Conservation (phyloP, 331 rosid genomes). For the Rosa hybrid region DNA sequence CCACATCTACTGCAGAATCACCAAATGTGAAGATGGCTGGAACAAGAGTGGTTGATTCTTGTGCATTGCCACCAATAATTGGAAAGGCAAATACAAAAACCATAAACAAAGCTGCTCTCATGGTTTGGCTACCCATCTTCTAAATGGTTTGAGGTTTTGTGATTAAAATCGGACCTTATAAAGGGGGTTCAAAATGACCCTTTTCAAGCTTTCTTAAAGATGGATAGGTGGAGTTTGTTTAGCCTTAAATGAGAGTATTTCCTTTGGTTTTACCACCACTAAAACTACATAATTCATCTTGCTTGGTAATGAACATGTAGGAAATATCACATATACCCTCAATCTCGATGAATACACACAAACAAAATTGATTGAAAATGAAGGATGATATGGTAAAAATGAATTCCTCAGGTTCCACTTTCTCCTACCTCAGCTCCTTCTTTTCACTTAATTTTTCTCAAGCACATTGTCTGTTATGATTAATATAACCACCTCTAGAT, state of each 20-base stretch:
- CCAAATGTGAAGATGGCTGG: constrained; percentile 86
- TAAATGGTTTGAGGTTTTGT: constrained; percentile 16
- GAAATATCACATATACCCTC: background rate
- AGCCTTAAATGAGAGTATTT: constrained; percentile 51
- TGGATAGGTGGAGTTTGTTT: constrained; percentile 59
- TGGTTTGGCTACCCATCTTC: constrained; percentile 36
- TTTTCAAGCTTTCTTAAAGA: constrained; percentile 31
- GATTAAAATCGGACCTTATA: constrained; percentile 32
- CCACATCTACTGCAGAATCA: constrained; percentile 85
- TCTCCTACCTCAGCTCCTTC: background rate
- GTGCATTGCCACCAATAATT: constrained; percentile 46
- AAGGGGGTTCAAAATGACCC: constrained; percentile 28
- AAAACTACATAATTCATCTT: background rate
- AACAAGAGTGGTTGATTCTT: constrained; percentile 61
- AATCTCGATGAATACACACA: no score
- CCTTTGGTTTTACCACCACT: constrained; percentile 27
- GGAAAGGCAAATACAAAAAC: constrained; percentile 38
- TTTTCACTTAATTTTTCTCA: background rate
- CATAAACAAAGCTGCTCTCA: constrained; percentile 40
- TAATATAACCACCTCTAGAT: background rate
- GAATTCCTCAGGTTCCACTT: background rate
- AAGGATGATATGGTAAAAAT: constrained; percentile 2
- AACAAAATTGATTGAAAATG: background rate
- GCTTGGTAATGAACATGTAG: background rate
- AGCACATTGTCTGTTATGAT: background rate